Base-by-base conservation (phyloP, 2,329 filamentous ascomycete genomes). In the Hymenoscyphus fraxineus region DNA sequence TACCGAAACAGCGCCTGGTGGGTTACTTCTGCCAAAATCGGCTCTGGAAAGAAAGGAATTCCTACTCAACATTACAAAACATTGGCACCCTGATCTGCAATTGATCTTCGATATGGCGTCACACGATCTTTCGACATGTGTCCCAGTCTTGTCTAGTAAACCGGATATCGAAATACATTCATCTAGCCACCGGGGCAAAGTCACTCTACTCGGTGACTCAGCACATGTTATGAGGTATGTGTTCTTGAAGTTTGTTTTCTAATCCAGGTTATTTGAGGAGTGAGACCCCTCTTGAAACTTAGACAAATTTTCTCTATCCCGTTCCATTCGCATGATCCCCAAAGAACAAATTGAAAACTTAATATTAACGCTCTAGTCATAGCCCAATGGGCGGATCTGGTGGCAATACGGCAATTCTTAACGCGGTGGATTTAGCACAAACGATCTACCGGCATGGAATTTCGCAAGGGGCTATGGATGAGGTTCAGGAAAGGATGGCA, bases 91-190 rank as follows among this genome's bases (percentile, higher is more conserved):
- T 41, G 31, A 27, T 27, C 60, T 62, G 9, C 35, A n/a, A 58
- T 41, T 47, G n/a, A 39, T 62, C 15, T 62, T 62, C 22, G 39
- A 58, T 27, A 39, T 58, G 19, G 60, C 60, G 6, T 40, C n/a
- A 47, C 54, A 58, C 60, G 22, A 58, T 27, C 55, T 62, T 38
- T 58, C 38, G n/a, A 35, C 60, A 31, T 62, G 60, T 55, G 54
- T 62, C 35, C 54, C 39, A 31, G 60, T 62, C 12, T 16, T 47
- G 15, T 58, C 54, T 19, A 62, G 60, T 40, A 62, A 62, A 41
- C 60, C 54, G 41, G 55, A 62, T 19, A 27, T 16, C 16, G 39
- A 59, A 15, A 22, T 59, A 9, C 39, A 15, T 2, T 44, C 58
- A 19, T 44, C 39, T 15, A 40, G 39, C 4, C 39, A 59, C 9